These are phyloP conservation scores for Tricholoma terreum DNA, from an alignment of 768 basidiomycete genomes.

Conservation along the genomic window DNA sequence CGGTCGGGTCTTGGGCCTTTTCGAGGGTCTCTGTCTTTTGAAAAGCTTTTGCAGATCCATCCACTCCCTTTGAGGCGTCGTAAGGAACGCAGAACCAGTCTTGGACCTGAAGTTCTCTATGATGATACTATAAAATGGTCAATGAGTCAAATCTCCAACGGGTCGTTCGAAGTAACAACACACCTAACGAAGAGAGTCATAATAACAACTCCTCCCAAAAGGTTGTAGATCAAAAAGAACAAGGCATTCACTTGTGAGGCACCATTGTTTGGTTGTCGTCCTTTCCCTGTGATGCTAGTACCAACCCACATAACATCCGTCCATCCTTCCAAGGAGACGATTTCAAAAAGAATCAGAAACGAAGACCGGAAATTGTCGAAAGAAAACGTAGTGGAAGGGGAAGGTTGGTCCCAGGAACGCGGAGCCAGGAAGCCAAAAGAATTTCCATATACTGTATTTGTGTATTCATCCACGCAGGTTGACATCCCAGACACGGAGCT, in stretches of 20 bases:
- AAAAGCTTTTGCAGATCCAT: constrained; percentile 89
- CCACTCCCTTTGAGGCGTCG: constrained; percentile 89
- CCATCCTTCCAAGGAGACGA: constrained; percentile 96
- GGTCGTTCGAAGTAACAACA: constrained; percentile 16
- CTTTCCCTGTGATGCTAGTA: constrained; percentile 69
- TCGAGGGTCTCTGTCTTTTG: constrained; percentile 81
- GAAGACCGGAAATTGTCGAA: constrained; percentile 86
- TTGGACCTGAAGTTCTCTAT: constrained; percentile 89
- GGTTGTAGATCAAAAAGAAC: constrained; percentile 89
- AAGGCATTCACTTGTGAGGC: constrained; percentile 80
- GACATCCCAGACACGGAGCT: constrained; percentile 44
- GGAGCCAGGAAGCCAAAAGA: constrained; percentile 74
- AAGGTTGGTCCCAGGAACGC: constrained; percentile 86
- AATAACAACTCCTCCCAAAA: constrained; percentile 87
- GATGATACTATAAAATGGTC: constrained; percentile 65
- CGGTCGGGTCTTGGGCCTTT: constrained; percentile 67
- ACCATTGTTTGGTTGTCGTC: constrained; percentile 69
- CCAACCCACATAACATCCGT: constrained; percentile 86
- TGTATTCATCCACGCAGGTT: constrained; percentile 75
- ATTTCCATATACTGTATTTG: constrained; percentile 55
- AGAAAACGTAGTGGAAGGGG: constrained; percentile 77
- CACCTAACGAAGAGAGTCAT: constrained; percentile 90
- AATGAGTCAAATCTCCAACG: constrained; percentile 7
- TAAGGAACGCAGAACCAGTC: constrained; percentile 84
- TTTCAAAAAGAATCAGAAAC: constrained; percentile 91